phyloP scores from a whole-genome alignment of 805 yeast species.

The Hanseniaspora vineae region DNA sequence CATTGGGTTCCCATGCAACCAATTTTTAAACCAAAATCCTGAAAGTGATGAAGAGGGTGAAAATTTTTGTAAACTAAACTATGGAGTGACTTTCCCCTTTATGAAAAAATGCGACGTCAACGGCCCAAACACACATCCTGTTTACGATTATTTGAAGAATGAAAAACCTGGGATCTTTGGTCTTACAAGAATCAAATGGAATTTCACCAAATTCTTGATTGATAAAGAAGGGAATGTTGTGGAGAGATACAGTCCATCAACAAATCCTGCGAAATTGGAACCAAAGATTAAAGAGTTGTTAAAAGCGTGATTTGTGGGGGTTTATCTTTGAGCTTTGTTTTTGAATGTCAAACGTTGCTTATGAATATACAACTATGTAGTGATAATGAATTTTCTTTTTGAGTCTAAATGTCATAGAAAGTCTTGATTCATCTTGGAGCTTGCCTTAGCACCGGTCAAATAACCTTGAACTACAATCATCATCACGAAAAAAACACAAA shows the following conservation, averaged over 20 bases:
- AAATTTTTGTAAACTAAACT: slow-evolving; percentile 61
- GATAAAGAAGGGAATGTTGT: slow-evolving; percentile 43
- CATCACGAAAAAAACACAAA: too few relatives aligned
- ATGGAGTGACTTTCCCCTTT: slow-evolving; percentile 86
- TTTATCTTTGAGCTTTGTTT: not conserved
- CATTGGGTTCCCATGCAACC: slow-evolving; percentile 86
- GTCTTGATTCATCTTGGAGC: too few relatives aligned
- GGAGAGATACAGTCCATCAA: slow-evolving; percentile 50
- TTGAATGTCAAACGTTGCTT: too few relatives aligned
- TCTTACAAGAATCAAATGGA: slow-evolving; percentile 63
- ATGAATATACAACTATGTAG: too few relatives aligned
- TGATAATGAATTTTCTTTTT: too few relatives aligned
- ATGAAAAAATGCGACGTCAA: slow-evolving; percentile 81
- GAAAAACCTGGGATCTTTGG: slow-evolving; percentile 50
- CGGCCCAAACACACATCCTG: slow-evolving; percentile 70
- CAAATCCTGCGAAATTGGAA: slow-evolving; percentile 52
- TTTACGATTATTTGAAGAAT: slow-evolving; percentile 62
- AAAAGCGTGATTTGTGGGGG: not conserved
- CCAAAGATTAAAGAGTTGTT: slow-evolving; percentile 47
- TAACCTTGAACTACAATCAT: too few relatives aligned
- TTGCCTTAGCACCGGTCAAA: too few relatives aligned
- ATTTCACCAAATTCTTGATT: slow-evolving; percentile 60
- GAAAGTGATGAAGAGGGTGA: slow-evolving; percentile 56
- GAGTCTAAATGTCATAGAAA: too few relatives aligned
- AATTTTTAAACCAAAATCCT: slow-evolving; percentile 74